Evolutionary conservation across 768 basidiomycete genomes (phyloP), one percentile per base, ranked within the genome.

Genomic region (Neoboletus magnificus): DNA sequence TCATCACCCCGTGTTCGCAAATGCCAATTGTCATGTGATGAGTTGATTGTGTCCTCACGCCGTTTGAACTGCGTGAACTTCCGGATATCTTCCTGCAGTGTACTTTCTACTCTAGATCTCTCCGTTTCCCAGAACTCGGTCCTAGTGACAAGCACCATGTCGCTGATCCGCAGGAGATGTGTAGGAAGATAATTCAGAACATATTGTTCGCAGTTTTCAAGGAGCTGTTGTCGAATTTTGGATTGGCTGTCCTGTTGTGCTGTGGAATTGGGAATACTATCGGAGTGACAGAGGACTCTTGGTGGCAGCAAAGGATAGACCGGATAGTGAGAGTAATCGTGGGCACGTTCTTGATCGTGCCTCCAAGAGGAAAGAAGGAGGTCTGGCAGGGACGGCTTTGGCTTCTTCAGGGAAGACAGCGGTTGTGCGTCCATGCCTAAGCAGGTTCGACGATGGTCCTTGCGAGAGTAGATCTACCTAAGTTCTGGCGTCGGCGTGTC

Each of bases 101-200:
- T 16, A 1, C 7, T 20, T 22, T 61, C 49, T 44, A 60, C 37
- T 23, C 53, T 47, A 29, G 44, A 33, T 50, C 47, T 52, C 37
- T 62, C 60, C 12, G 40, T 43, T 12, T 58, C 47, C 60, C 60
- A 61, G 18, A 47, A 58, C 10, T 64, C 49, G 10, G 50, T 30
- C 29, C 59, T 54, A 6, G 48, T 51, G 2, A 65, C 39, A 12
- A 62, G 51, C 18, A 35, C 30, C 63, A 54, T 67, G 9, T 65
- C 63, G 23, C 45, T 39, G 32, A 65, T 50, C 30, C 54, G 48
- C 35, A 66, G 51, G 13, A 65, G 54, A 22, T 48, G 57, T 4
- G 63, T 41, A 25, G 66, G 65, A 27, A 65, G 46, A 18, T 58
- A 52, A n/a, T 65, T 67, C 29, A 56, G 43, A 22, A 62, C 53